Percentiles rank a stretch among this genome's conserved stretches.
These are phyloP conservation scores for Pythium scleroteichum DNA, from an alignment of 352 stramenopile species.

Conservation along the genomic window DNA sequence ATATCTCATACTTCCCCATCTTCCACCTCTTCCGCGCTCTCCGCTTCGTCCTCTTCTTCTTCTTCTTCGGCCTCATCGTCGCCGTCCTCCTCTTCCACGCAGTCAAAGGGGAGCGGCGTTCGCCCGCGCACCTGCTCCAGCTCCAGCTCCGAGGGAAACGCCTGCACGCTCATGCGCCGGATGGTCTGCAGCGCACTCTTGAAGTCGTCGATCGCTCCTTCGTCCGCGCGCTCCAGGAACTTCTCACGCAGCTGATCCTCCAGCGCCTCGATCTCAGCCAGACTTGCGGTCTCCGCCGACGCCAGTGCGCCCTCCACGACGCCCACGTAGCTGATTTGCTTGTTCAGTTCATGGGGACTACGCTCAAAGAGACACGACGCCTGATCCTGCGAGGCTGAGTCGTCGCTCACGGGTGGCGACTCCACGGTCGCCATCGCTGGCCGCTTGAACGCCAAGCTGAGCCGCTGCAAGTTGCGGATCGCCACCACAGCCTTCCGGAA, in stretches of 20 bases:
- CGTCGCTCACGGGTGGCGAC: neutral
- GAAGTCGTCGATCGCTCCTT: conserved; percentile 64
- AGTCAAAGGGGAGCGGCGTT: neutral
- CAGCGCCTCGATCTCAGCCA: conserved; percentile 45
- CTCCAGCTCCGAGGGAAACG: conserved; percentile 6
- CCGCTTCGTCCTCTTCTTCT: conserved; percentile 27
- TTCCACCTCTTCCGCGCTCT: conserved; percentile 18
- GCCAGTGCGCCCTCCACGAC: conserved; percentile 40
- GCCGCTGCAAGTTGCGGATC: conserved; percentile 51
- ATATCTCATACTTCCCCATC: conserved; percentile 14
- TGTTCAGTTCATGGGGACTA: neutral
- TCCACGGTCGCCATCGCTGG: neutral
- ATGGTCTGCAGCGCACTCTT: conserved; percentile 66
- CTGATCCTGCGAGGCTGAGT: neutral
- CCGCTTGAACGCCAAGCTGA: conserved; percentile 24
- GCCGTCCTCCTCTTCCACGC: conserved; percentile 26
- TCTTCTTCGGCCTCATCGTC: conserved; percentile 39
- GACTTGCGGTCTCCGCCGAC: conserved; percentile 1
- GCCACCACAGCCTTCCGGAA: conserved; percentile 71
- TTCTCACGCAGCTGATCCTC: conserved; percentile 65
- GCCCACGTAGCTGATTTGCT: conserved; percentile 38
- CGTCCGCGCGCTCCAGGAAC: conserved; percentile 65
- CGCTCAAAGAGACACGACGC: too few species aligned
- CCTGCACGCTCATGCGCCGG: conserved; percentile 44
- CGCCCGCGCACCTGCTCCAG: conserved; percentile 2